A percentile compares a stretch with the other conserved stretches of the same genome.
Evolutionary conservation across 345 rosid genomes (phyloP).

Genomic region (Lepidium aucheri): DNA sequence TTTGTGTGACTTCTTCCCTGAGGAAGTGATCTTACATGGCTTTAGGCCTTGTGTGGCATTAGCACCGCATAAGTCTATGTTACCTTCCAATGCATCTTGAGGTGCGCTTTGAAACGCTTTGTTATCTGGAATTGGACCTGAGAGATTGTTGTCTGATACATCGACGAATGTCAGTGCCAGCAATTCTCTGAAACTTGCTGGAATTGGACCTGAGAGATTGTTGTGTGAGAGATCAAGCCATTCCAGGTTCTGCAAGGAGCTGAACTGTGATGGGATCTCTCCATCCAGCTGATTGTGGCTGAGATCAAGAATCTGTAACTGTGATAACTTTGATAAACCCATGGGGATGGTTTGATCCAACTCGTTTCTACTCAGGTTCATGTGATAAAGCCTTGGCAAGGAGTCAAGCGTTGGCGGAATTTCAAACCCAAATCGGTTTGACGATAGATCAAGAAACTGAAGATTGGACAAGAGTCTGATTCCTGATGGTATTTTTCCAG

Average conservation of each 20-base stretch:
- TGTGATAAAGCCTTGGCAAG: slow-evolving; percentile 9
- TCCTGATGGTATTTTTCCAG: slow-evolving; percentile 23
- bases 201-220: slow-evolving; percentile 29
- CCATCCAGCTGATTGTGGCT: slow-evolving; percentile 35
- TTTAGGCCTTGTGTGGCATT: slow-evolving; percentile 11
- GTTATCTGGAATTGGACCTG: slow-evolving; percentile 33
- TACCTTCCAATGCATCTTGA: slow-evolving; percentile 24
- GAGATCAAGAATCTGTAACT: slow-evolving; percentile 21
- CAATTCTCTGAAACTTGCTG: slow-evolving; percentile 13
- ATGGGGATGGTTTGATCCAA: slow-evolving; percentile 23
- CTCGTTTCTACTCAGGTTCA: slow-evolving; percentile 31
- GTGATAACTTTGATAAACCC: slow-evolving; percentile 23
- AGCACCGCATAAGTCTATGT: slow-evolving; percentile 32
- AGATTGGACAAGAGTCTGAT: slow-evolving; percentile 16
- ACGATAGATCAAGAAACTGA: slow-evolving; percentile 30
- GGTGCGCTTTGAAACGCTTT: slow-evolving; percentile 23
- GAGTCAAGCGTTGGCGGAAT: slow-evolving; percentile 22
- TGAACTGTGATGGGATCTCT: slow-evolving; percentile 21
- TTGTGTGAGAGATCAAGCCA: slow-evolving; percentile 33
- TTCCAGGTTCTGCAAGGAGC: slow-evolving; percentile 17
- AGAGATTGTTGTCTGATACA: slow-evolving; percentile 32
- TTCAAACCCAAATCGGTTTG: slow-evolving; percentile 12
- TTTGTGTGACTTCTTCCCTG: slow-evolving; percentile 12
- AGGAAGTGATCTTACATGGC: slow-evolving; percentile 11
- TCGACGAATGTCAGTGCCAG: slow-evolving; percentile 14